Percentiles rank a stretch among this genome's conserved stretches.
phyloP scores from a whole-genome alignment of 202 grass and related monocot genomes.

The Dendrocalamus latiflorus region DNA sequence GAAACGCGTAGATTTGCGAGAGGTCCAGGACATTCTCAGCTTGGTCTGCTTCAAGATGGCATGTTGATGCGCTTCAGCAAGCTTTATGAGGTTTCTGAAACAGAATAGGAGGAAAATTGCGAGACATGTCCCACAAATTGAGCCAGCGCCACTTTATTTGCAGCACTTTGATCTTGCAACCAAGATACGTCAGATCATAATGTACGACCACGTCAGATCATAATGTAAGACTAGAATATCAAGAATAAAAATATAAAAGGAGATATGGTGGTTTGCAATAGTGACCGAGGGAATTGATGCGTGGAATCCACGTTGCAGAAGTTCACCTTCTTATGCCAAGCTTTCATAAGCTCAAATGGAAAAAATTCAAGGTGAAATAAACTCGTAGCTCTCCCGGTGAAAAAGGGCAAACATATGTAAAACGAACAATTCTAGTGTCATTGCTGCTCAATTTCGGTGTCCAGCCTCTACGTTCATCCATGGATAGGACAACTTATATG shows the following conservation, averaged over 20 bases:
- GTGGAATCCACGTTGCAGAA: neutral
- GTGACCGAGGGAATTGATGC: neutral
- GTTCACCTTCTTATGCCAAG: neutral
- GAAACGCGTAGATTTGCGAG: neutral
- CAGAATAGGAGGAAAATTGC: too few relatives aligned
- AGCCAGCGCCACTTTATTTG: neutral
- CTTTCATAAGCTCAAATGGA: neutral
- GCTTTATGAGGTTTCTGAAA: constrained; percentile 6
- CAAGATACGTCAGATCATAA: neutral
- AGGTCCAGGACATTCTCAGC: constrained; percentile 26
- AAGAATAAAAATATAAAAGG: too few relatives aligned
- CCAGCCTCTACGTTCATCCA: neutral
- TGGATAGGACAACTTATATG: neutral
- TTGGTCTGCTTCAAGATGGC: constrained; percentile 33
- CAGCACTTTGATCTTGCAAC: neutral
- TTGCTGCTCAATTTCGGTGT: neutral
- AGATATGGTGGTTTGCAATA: too few relatives aligned
- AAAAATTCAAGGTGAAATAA: neutral
- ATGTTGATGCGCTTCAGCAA: neutral
- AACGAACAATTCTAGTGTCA: neutral
- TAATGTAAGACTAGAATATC: too few relatives aligned
- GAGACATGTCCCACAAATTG: neutral
- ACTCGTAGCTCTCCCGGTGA: neutral
- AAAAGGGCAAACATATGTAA: too few relatives aligned
- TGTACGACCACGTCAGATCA: too few relatives aligned